Base-by-base conservation (phyloP, 352 stramenopile species). In the Pythium insidiosum region DNA sequence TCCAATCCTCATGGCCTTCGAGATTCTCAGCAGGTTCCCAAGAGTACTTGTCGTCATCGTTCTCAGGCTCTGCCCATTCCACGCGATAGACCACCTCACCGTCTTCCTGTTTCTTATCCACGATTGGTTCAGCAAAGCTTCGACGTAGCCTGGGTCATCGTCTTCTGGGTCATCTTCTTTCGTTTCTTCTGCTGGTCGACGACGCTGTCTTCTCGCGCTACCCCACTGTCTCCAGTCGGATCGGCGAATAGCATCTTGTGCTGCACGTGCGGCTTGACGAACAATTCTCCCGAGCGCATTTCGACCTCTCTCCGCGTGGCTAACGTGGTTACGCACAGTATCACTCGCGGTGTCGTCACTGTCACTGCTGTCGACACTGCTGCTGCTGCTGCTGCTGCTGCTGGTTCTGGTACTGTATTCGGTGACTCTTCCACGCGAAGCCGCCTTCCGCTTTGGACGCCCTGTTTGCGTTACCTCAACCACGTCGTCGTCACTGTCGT, bases 11-110 rank as follows among this genome's bases (percentile, higher is more conserved):
- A 15, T 33, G 28, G 9, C 31, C 42, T 1, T n/a, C 3, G 4
- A 47, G 41, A 20, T 47, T 47, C 22, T 41, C 43, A 22, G n/a
- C 23, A 11, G 43, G 33, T n/a, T 41, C 43, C 43, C 43, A 50
- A 10, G 22, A 36, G 19, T 24, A 50, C 1, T n/a, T 7, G 12
- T 42, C 36, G 10, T 50, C 43, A 10, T 40, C 33, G 22, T n/a
- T 16, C 21, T 41, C 30, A 25, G 37, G 24, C 6, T 50, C 43
- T n/a, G 22, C 31, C 30, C 43, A 50, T 21, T 50, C 43, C 5
- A 25, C 43, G 7, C 43, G 31, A 20, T 41, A 50, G 30, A 26
- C 34, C 9, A 33, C 15, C 4, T 35, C 22, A 19, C 24, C 42
- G 7, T 29, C 42, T 12, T 47, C 40, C 28, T 38, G 3, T 18